Base-by-base conservation (phyloP, 2,329 filamentous ascomycete species). In the Colletotrichum sojae region DNA sequence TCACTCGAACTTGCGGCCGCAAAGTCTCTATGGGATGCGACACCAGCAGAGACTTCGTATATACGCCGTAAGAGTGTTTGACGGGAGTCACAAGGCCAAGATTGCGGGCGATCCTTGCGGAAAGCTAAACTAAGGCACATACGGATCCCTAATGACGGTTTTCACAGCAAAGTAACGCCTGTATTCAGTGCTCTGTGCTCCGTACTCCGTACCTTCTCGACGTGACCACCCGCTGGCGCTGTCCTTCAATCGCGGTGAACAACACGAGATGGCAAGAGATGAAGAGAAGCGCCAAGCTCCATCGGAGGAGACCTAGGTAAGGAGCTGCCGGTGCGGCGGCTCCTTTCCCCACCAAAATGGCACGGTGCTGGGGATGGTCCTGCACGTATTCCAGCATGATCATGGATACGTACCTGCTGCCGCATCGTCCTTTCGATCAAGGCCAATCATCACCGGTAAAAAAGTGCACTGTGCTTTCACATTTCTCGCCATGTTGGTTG, bases 271-370 rank as follows among this genome's bases (percentile, higher is more conserved):
- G 31, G 31, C 31, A 36, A 36, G 10, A 20, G 8, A 18, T 43
- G 36, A 43, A 63, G 20, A 39, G 31, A 36, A 22, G 49, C 46
- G 51, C 31, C 48, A 22, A 46, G 43, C 43, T 63, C 22, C 51
- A 25, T 48, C 20, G 10, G 31, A 36, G 31, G 22, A 25, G 22
- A 25, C 22, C 22, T 25, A 25, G 22, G 22, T 25, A 36, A 36
- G 31, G 31, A 36, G 31, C 31, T 36, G 31, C 31, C 31, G 43
- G 43, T 45, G 43, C 43, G 43, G 43, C 43, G 43, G 43, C 43
- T 39, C 52, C 16, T 54, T 54, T 56, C 53, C 53, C 43, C 43
- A 45, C 43, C 40, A 48, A 10, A n/a, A 48, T 48, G 45, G 45
- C 45, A 48, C 45, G 16, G 45, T 18, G 18, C 45, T 18, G 16